Conservation (phyloP, 352 stramenopile genomes). For the Phytophthora pluvialis region DNA sequence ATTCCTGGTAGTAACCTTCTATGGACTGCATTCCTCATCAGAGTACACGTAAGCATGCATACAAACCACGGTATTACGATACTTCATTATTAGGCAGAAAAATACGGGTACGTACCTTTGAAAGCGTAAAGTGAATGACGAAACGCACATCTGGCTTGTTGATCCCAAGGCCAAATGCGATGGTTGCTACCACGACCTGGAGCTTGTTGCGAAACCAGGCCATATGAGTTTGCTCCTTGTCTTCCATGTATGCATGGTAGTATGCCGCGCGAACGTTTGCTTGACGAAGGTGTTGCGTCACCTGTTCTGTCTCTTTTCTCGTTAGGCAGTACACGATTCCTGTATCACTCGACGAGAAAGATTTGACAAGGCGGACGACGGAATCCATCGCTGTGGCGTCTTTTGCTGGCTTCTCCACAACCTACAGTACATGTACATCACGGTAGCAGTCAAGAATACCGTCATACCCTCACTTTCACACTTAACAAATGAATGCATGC, state of each 20-base stretch:
- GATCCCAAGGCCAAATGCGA: slow-evolving; percentile 95
- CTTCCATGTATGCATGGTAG: slow-evolving; percentile 90
- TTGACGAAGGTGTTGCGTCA: slow-evolving; percentile 75
- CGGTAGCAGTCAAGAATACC: not conserved
- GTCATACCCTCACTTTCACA: slow-evolving; percentile 2
- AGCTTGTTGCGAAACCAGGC: slow-evolving; percentile 59
- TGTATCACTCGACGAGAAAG: slow-evolving; percentile 56
- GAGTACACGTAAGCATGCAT: slow-evolving; percentile 3
- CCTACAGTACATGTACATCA: slow-evolving; percentile 18
- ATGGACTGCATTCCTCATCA: slow-evolving; percentile 69
- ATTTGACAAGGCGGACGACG: slow-evolving; percentile 82
- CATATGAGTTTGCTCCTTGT: slow-evolving; percentile 74
- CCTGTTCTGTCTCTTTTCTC: slow-evolving; percentile 91
- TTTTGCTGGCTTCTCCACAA: slow-evolving; percentile 56
- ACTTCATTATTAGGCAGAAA: not conserved
- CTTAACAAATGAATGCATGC: slow-evolving; percentile 26
- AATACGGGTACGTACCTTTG: slow-evolving; percentile 47
- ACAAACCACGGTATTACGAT: not conserved
- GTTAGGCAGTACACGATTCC: slow-evolving; percentile 95
- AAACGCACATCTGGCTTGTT: slow-evolving; percentile 94
- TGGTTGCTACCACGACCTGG: slow-evolving; percentile 93
- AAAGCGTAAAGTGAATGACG: slow-evolving; percentile 90
- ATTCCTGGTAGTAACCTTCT: slow-evolving; percentile 98
- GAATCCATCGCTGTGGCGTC: slow-evolving; percentile 55
- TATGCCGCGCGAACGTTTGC: slow-evolving; percentile 78